Evolutionary conservation across 768 basidiomycete species (phyloP).

Genomic region (Agrocybe praecox): DNA sequence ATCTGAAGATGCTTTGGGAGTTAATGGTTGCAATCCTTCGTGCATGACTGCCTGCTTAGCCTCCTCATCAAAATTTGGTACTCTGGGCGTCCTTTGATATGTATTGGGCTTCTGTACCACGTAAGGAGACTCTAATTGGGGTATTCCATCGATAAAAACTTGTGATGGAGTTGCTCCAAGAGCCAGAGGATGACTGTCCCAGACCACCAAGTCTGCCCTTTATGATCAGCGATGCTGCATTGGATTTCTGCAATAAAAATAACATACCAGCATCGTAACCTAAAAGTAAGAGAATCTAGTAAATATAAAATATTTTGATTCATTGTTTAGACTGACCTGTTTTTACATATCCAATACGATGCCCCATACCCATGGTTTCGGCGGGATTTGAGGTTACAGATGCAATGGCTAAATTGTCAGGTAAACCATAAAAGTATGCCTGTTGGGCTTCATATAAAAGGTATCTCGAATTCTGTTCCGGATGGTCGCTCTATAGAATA

Average conservation of each 20-base stretch:
- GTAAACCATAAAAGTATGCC: conserved; percentile 79
- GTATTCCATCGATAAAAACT: conserved; percentile 89
- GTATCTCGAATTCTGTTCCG: conserved; percentile 68
- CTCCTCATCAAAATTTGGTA: conserved; percentile 75
- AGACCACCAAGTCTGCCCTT: conserved; percentile 69
- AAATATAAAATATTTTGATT: background rate
- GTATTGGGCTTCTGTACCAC: conserved; percentile 50
- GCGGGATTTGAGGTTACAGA: conserved; percentile 80
- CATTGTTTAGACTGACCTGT: conserved; percentile 42
- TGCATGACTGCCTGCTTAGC: conserved; percentile 59
- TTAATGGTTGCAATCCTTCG: conserved; percentile 78
- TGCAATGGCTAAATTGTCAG: conserved; percentile 66
- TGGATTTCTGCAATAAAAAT: background rate
- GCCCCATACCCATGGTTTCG: conserved; percentile 70
- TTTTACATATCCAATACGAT: conserved; percentile 81
- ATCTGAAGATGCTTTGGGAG: conserved; percentile 35
- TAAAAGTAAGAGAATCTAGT: conserved; percentile 14
- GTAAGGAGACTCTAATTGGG: conserved; percentile 59
- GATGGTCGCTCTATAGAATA: conserved; percentile 61
- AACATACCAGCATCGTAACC: conserved; percentile 73
- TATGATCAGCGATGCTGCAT: background rate
- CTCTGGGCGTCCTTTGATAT: conserved; percentile 51
- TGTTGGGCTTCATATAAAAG: conserved; percentile 85
- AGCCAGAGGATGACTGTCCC: conserved; percentile 84
- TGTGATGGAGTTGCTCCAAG: conserved; percentile 87